These are phyloP conservation scores for Gracilariopsis chorda DNA, from an alignment of 23 red algal genomes.

Conservation along the genomic window DNA sequence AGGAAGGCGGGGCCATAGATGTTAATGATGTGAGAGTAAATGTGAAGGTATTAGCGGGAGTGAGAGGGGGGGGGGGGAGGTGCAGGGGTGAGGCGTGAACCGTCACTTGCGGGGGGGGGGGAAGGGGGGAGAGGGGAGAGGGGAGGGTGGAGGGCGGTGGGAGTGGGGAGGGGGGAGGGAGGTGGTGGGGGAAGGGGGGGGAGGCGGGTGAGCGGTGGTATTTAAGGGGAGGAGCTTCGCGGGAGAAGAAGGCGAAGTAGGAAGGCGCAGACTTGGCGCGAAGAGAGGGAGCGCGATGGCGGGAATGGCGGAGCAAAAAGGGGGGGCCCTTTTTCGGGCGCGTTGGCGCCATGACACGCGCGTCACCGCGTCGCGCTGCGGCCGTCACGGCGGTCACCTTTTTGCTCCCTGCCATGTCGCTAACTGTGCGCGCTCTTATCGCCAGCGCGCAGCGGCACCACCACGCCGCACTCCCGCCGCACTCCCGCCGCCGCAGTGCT, in stretches of 20 bases:
- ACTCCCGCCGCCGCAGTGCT: too few species aligned
- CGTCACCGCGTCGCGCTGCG: too few species aligned
- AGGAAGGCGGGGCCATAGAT: neutral
- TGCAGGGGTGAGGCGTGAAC: neutral
- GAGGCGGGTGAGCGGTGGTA: neutral
- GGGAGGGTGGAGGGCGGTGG: neutral
- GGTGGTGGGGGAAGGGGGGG: neutral
- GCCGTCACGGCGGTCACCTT: too few species aligned
- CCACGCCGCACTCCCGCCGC: too few species aligned
- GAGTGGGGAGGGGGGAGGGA: neutral
- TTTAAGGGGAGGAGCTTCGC: neutral
- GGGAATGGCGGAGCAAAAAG: too few species aligned
- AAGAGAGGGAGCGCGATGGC: neutral
- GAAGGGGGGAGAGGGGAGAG: neutral
- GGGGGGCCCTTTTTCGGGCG: too few species aligned
- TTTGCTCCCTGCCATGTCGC: too few species aligned
- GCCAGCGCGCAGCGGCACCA: too few species aligned
- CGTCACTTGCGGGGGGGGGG: neutral
- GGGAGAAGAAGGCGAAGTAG: neutral
- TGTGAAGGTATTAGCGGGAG: neutral
- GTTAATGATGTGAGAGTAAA: neutral
- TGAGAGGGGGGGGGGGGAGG: neutral
- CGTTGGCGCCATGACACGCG: too few species aligned
- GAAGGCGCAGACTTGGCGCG: neutral
- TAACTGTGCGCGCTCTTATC: too few species aligned